Evolutionary conservation across 257 asterid genomes (phyloP).

Genomic region (Linderniella brevidens): DNA sequence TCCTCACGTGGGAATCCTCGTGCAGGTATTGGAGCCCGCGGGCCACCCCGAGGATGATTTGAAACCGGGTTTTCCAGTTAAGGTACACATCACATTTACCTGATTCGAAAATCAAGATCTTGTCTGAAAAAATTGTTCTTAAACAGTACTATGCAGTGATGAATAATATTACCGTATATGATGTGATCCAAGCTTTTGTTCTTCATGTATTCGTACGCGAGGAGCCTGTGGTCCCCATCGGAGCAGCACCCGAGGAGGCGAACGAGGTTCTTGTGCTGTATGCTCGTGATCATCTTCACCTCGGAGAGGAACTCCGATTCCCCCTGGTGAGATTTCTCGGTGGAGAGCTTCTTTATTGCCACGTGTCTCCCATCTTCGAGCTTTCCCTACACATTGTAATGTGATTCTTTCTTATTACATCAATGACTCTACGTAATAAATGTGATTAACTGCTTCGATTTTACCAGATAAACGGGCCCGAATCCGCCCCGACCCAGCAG

Average conservation of each 20-base stretch:
- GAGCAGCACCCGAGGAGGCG: not conserved
- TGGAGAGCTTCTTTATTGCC: not conserved
- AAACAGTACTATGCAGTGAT: too few species aligned
- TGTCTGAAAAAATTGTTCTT: too few species aligned
- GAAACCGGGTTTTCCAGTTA: conserved; percentile 56
- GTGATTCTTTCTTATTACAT: not conserved
- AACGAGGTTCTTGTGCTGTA: not conserved
- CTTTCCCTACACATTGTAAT: not conserved
- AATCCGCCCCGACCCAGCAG: conserved; percentile 84
- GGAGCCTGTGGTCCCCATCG: not conserved
- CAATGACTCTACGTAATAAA: too few species aligned
- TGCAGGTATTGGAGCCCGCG: conserved; percentile 77
- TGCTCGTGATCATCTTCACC: not conserved
- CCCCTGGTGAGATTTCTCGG: not conserved
- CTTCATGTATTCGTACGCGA: conserved; percentile 66
- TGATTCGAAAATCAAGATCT: not conserved
- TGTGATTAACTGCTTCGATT: too few species aligned
- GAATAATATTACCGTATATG: conserved; percentile 34
- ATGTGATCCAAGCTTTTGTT: conserved; percentile 63
- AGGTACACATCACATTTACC: conserved; percentile 33
- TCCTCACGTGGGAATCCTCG: conserved; percentile 66
- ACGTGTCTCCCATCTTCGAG: too few species aligned
- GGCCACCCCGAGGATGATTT: conserved; percentile 61
- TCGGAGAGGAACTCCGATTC: not conserved
- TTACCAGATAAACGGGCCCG: conserved; percentile 73